A percentile compares a stretch with the other conserved stretches of the same genome.
Conservation (phyloP, 345 rosid genomes). For the Salix suchowensis region DNA sequence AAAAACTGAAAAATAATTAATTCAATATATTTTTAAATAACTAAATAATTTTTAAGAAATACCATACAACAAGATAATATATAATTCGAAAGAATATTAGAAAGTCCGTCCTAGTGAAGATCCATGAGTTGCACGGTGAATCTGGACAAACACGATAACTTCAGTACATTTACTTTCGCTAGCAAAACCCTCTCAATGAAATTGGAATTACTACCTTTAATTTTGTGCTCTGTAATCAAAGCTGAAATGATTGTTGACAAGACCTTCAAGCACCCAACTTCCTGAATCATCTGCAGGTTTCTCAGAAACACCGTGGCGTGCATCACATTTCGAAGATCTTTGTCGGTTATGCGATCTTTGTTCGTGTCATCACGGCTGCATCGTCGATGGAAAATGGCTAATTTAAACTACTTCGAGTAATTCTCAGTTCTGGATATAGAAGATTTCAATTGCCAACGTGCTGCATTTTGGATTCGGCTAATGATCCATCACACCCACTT, state of each 20-base stretch:
- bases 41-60: no score
- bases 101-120: neutral
- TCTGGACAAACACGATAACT: neutral
- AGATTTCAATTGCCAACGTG: neutral
- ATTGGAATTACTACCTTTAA: neutral
- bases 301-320: neutral
- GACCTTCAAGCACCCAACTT: neutral
- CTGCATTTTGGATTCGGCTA: neutral
- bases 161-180: neutral
- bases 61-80: no score
- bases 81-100: neutral
- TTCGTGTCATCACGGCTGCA: neutral
- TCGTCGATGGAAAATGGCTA: neutral
- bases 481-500: neutral
- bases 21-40: no score
- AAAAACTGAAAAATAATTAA: no score
- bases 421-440: neutral
- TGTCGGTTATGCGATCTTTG: neutral
- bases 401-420: neutral
- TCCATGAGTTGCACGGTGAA: neutral
- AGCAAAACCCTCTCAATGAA: neutral
- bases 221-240: neutral
- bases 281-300: neutral
- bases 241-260: neutral
- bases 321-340: neutral